Conservation (phyloP, 768 basidiomycete genomes). For the Tulasnella sp. region DNA sequence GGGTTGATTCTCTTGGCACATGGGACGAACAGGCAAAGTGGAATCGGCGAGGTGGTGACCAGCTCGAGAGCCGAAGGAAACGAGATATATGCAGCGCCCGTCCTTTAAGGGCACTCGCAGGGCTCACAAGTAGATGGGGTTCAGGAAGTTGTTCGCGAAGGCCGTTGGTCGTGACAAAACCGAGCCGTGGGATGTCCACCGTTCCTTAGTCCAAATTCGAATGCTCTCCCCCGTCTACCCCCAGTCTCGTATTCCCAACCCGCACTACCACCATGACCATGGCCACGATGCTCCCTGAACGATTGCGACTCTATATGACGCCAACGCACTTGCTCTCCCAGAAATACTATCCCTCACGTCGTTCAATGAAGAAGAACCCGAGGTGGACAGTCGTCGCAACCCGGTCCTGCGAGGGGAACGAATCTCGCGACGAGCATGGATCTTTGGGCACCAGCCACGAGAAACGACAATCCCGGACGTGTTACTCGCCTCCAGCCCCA, state of each 20-base stretch:
- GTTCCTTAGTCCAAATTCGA: too few species aligned
- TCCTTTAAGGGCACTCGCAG: too few species aligned
- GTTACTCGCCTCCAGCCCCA: conserved; percentile 48
- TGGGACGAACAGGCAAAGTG: too few species aligned
- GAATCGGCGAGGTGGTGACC: too few species aligned
- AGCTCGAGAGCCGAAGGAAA: too few species aligned
- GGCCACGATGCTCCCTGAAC: background rate
- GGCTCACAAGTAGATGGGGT: too few species aligned
- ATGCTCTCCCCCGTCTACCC: background rate
- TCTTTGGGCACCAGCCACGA: conserved; percentile 31
- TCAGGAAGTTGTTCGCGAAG: too few species aligned
- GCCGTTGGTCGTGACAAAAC: too few species aligned
- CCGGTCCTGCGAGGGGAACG: conserved; percentile 42
- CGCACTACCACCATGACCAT: background rate
- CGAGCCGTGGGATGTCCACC: too few species aligned
- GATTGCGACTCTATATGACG: conserved; percentile 30
- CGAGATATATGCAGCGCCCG: too few species aligned
- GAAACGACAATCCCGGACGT: conserved; percentile 38
- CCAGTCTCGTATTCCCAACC: background rate
- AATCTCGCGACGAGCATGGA: conserved; percentile 67
- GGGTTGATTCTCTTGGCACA: too few species aligned
- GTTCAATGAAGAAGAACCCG: conserved; percentile 93
- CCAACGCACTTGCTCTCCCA: conserved; percentile 65
- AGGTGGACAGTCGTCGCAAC: conserved; percentile 74
- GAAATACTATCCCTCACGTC: conserved; percentile 88